Base-by-base conservation (phyloP, 2,329 filamentous ascomycete species). In the Fusarium sp. region DNA sequence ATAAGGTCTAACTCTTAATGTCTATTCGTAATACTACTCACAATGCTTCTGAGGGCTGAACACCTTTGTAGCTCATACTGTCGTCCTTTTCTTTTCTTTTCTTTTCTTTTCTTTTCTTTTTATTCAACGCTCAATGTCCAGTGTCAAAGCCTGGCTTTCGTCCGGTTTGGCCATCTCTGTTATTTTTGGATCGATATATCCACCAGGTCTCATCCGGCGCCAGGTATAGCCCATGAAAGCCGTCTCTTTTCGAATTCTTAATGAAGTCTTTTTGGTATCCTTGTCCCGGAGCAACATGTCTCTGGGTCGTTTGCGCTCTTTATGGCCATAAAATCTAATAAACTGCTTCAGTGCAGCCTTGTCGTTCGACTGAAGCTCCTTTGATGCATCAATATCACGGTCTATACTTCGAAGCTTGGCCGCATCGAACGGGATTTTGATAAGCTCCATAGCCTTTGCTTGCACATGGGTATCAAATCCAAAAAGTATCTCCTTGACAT, bases 161-260 rank as follows among this genome's bases (percentile, higher is more conserved):
- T 39, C 41, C n/a, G n/a, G 16, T 26, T 33, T 16, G 22, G 26
- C 35, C 18, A 28, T 24, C 28, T 68, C 69, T 10, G 26, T 26
- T n/a, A 45, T 26, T 60, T 59, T 65, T 42, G 63, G 47, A 13
- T 74, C 65, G n/a, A 72, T 65, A 55, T 81, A 83, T 7, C 80
- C 78, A 15, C 77, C 76, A 3, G 81, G 81, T 41, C 80, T 78
- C 78, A 82, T 81, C 66, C 91, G 85, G 18, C 91, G 89, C 86
- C 96, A 98, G 5, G 93, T 94, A 80, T 99, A 99, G 2, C 95
- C 95, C 69, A 97, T 82, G 81, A 98, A 98, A 0, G 94, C 95
- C 31, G 89, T 92, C 79, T 88, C 89, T 82, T 95, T 97, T 66
- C 96, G 89, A 72, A 96, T 87, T 74, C 93, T 91, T 81, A 98